Evolutionary conservation across 2,329 filamentous ascomycete species (phyloP), one percentile per base, ranked within the genome.

Genomic region (Botryotinia globosa): DNA sequence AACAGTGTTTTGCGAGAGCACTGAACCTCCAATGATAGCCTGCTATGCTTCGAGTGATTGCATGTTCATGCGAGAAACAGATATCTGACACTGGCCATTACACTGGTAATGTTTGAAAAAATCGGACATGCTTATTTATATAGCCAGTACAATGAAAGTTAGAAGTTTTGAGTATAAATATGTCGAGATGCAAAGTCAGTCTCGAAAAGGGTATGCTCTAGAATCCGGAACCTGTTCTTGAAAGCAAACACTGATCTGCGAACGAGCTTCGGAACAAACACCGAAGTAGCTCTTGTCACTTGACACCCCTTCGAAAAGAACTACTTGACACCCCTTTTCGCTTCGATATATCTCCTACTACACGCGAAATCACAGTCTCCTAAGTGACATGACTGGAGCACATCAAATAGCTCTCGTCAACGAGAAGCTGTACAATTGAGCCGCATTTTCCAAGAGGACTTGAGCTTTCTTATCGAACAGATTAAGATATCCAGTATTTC

Each of bases 381-480:
- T 12, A 12, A 42, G 20, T 44, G 25, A 56, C 37, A 42, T 37
- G 37, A 20, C 25, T 32, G 37, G 34, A 42, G 18, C 16, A 66
- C 32, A 29, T n/a, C 9, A 20, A 51, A 54, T 45, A 42, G 37
- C 34, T 56, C 34, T 20, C 48, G 25, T 44, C 48, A 12, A 44
- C 5, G 5, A 39, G 37, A 44, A 51, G 10, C 5, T 16, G 8
- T n/a, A 10, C 25, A 56, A 42, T 25, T 4, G 8, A 32, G 42
- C 29, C 7, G 39, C 5, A 37, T 29, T 16, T 9, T 3, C 29
- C 12, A 29, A 34, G 22, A n/a, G 7, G 10, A 32, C 25, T 8
- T n/a, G 10, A 1, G 32, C 8, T 0, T 10, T 3, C 5, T 6
- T 9, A 4, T 32, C 10, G 44, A 32, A 0, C 1, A 32, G 18